Evolutionary conservation across 768 basidiomycete genomes (phyloP), one percentile per base, ranked within the genome.

Genomic region (Mycena vulgaris): DNA sequence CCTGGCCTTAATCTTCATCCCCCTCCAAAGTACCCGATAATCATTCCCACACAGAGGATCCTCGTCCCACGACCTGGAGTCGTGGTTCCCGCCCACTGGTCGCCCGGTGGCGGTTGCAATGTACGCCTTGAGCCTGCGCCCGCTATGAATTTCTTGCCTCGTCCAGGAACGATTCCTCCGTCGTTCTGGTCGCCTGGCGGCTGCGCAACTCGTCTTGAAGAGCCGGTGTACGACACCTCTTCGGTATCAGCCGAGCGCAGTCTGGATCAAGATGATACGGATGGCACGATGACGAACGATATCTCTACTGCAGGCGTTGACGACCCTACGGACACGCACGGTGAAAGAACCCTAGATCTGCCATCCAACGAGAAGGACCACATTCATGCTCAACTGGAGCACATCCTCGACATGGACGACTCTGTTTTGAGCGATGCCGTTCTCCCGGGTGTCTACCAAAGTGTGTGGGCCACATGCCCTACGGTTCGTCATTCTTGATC

Each of bases 401-500:
- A 57, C 30, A 49, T 69, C 9, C 37, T 58, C 27, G n/a, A 65
- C 16, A 49, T 70, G 63, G 58, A 59, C 16, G 68, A 70, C 40
- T 23, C 28, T 23, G 33, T 42, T 33, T 17, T 69, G 39, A 35
- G 14, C 45, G n/a, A 48, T n/a, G 59, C 63, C 14, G 7, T 39
- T 65, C 48, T 70, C 30, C 63, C 68, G 6, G 57, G 56, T 28
- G 45, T 65, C 28, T 10, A 17, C 4, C 30, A 65, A 13, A 70
- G 69, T 40, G 35, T 55, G 31, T 70, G 69, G 63, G 69, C 63
- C 7, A 70, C 63, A 17, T 65, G 69, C 35, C 69, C 63, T 17
- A 61, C 69, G 42, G 69, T 70, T 21, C 59, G 63, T 60, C n/a
- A 23, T 65, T n/a, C n/a, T n/a, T n/a, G 19, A 27, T 21, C 14